Evolutionary conservation across 352 stramenopile genomes (phyloP).

Genomic region (Phytophthora foliorum): DNA sequence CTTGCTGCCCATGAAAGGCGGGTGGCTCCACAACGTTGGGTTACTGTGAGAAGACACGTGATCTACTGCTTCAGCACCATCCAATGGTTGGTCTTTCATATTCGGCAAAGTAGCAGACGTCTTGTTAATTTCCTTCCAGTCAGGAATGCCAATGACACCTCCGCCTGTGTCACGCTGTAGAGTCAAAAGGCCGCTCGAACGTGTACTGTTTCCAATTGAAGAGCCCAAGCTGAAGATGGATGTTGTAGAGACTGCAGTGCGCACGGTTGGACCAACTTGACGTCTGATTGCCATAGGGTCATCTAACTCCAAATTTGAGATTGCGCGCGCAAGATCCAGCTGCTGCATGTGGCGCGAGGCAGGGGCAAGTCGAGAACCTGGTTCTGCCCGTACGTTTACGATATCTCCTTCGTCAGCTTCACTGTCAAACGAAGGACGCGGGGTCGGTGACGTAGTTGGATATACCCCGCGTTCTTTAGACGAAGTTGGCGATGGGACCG

Average conservation of each 20-base stretch:
- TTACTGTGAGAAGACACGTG: slow-evolving; percentile 63
- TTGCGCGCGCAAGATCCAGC: slow-evolving; percentile 75
- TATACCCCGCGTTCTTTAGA: slow-evolving; percentile 34
- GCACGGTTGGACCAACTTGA: slow-evolving; percentile 55
- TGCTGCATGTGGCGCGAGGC: slow-evolving; percentile 84
- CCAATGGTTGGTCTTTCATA: slow-evolving; percentile 53
- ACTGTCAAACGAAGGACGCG: slow-evolving; percentile 42
- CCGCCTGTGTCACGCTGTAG: slow-evolving; percentile 61
- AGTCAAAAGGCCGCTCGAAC: slow-evolving; percentile 55
- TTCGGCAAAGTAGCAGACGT: slow-evolving; percentile 67
- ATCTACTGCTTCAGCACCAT: slow-evolving; percentile 35
- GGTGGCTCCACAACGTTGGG: slow-evolving; percentile 72
- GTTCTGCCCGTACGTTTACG: slow-evolving; percentile 14
- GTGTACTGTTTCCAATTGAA: slow-evolving; percentile 53
- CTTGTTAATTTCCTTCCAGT: slow-evolving; percentile 70
- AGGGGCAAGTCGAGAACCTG: slow-evolving; percentile 48
- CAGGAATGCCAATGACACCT: slow-evolving; percentile 57
- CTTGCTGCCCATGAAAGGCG: slow-evolving; percentile 59
- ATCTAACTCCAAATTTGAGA: slow-evolving; percentile 84
- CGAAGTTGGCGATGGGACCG: slow-evolving; percentile 28
- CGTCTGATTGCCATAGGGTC: slow-evolving; percentile 77
- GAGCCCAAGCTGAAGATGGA: slow-evolving; percentile 82
- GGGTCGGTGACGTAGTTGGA: slow-evolving; percentile 43
- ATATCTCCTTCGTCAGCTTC: slow-evolving; percentile 37
- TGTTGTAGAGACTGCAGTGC: slow-evolving; percentile 58